Percentiles rank a stretch among this genome's conserved stretches.
These are phyloP conservation scores for Talaromyces thailandensis DNA, from an alignment of 495 filamentous ascomycete genomes.

Conservation along the genomic window DNA sequence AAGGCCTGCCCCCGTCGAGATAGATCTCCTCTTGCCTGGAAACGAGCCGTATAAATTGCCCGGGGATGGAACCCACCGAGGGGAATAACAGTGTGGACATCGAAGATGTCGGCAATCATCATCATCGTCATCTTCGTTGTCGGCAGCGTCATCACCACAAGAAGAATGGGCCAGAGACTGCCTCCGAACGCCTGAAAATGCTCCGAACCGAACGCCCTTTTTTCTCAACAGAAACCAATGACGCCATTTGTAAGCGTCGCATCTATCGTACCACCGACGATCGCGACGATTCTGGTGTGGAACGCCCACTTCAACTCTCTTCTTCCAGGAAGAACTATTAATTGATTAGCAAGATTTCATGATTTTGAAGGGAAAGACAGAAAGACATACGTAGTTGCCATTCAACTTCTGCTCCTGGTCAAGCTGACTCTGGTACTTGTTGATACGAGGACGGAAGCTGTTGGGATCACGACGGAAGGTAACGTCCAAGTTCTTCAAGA, in stretches of 20 bases:
- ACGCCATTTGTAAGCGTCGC: constrained; percentile 32
- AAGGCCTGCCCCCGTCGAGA: not conserved
- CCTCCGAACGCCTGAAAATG: constrained; percentile 31
- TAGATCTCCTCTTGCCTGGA: not conserved
- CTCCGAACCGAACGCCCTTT: constrained; percentile 28
- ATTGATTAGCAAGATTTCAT: not conserved
- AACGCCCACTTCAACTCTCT: constrained; percentile 64
- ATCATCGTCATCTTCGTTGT: constrained; percentile 47
- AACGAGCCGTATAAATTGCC: not conserved
- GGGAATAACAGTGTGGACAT: not conserved
- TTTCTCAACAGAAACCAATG: constrained; percentile 24
- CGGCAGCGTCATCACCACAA: constrained; percentile 32
- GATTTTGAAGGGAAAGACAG: not conserved
- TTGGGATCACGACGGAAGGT: constrained; percentile 97
- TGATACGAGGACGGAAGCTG: constrained; percentile 94
- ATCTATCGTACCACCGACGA: constrained; percentile 30
- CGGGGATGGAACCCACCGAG: not conserved
- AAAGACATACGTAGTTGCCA: constrained; percentile 77
- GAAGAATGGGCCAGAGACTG: constrained; percentile 16
- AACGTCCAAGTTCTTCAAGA: constrained; percentile 91
- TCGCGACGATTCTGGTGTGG: constrained; percentile 35
- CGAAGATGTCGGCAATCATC: constrained; percentile 12
- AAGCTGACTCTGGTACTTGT: constrained; percentile 89
- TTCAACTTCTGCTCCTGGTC: constrained; percentile 93
- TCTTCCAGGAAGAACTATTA: constrained; percentile 83